These are phyloP conservation scores for Sambucus nigra DNA, from an alignment of 129 eudicot genomes.

Conservation along the genomic window DNA sequence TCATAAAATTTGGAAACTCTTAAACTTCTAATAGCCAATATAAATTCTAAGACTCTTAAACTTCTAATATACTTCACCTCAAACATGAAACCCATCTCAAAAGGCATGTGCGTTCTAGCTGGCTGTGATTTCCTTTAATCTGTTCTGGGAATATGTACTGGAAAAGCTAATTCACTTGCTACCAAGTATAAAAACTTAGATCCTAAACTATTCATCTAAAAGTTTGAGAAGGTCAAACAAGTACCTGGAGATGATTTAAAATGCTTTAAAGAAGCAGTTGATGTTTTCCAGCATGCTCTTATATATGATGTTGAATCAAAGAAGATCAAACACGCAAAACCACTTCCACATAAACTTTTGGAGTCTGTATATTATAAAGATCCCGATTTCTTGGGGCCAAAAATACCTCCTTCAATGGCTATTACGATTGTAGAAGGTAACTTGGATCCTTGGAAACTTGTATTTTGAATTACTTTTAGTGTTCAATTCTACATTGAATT, in stretches of 20 bases:
- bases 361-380: constrained; percentile 28
- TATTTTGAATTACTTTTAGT: constrained; percentile 56
- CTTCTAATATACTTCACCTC: too few relatives aligned
- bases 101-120: constrained; percentile 93
- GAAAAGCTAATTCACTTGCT: constrained; percentile 62
- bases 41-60: too few relatives aligned
- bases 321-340: constrained; percentile 56
- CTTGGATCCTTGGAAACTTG: constrained; percentile 48
- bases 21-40: too few relatives aligned
- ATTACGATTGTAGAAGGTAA: constrained; percentile 67
- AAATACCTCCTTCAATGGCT: constrained; percentile 50
- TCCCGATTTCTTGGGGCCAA: constrained; percentile 68
- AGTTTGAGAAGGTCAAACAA: constrained; percentile 54
- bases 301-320: constrained; percentile 54
- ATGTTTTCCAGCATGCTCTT: constrained; percentile 79
- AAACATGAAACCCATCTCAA: too few relatives aligned
- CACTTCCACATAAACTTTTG: constrained; percentile 38
- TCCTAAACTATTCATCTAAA: constrained; percentile 54
- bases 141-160: constrained; percentile 72
- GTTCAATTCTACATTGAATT: constrained; percentile 14
- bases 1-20: too few relatives aligned
- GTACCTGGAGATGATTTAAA: constrained; percentile 60
- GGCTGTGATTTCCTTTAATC: constrained; percentile 92
- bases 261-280: constrained; percentile 59
- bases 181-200: constrained; percentile 67